Evolutionary conservation across 805 yeast genomes (phyloP).

Genomic region (Priceomyces carsonii): DNA sequence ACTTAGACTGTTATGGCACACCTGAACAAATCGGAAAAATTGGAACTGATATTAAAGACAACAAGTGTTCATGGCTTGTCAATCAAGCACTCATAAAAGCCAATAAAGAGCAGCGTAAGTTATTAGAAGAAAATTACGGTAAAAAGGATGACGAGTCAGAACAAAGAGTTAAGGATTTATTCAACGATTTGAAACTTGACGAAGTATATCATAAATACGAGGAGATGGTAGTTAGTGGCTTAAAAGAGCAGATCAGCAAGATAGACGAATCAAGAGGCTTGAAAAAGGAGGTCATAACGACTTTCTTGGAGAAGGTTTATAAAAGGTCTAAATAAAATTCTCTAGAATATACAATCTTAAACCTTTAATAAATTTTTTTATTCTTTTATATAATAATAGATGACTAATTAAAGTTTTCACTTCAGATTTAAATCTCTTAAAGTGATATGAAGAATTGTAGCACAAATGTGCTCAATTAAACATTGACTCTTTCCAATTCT

Average conservation of each 20-base stretch:
- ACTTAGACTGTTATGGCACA: slow-evolving; percentile 93
- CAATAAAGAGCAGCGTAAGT: slow-evolving; percentile 74
- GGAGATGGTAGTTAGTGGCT: slow-evolving; percentile 66
- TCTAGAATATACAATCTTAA: no score
- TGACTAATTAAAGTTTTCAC: neutral
- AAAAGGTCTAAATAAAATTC: slow-evolving; percentile 75
- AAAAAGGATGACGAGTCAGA: slow-evolving; percentile 71
- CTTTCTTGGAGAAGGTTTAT: slow-evolving; percentile 87
- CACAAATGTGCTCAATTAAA: slow-evolving; percentile 15
- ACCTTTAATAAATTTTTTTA: neutral
- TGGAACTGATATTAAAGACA: slow-evolving; percentile 97
- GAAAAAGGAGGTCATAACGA: slow-evolving; percentile 79
- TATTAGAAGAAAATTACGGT: slow-evolving; percentile 90
- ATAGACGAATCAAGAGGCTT: slow-evolving; percentile 93
- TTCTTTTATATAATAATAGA: neutral
- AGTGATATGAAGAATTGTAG: neutral
- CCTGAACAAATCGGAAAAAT: slow-evolving; percentile 97
- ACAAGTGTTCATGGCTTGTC: slow-evolving; percentile 97
- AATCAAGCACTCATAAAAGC: slow-evolving; percentile 86
- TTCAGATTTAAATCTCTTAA: neutral
- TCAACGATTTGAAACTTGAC: slow-evolving; percentile 71
- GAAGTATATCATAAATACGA: slow-evolving; percentile 77
- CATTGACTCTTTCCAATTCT: slow-evolving; percentile 74
- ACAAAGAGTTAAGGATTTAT: slow-evolving; percentile 68
- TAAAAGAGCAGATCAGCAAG: slow-evolving; percentile 62